Conservation (phyloP, 2,329 filamentous ascomycete species). For the Epichloe glyceriae region DNA sequence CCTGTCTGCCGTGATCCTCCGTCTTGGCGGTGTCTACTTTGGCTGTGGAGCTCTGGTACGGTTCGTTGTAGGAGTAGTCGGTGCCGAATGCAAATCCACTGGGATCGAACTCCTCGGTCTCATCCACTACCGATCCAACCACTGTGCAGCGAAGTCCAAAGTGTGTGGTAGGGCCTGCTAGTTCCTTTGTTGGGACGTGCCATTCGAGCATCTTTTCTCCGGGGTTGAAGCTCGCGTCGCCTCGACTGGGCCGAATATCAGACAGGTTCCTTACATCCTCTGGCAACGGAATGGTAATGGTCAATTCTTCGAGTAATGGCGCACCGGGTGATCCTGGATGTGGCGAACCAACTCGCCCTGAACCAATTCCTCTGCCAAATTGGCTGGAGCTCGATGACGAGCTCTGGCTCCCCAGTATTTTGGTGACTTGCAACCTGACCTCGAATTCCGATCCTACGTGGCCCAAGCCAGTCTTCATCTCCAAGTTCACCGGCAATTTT, state of each 20-base stretch:
- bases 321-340: constrained; percentile 42
- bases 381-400: constrained; percentile 20
- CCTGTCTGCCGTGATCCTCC: constrained; percentile 28
- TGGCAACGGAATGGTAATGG: constrained; percentile 68
- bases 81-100: constrained; percentile 38
- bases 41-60: constrained; percentile 37
- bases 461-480: constrained; percentile 72
- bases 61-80: constrained; percentile 41
- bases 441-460: constrained; percentile 73
- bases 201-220: constrained; percentile 66
- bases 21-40: constrained; percentile 21
- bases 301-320: constrained; percentile 61
- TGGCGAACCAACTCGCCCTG: constrained; percentile 26
- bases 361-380: constrained; percentile 29
- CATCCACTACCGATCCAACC: constrained; percentile 45
- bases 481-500: constrained; percentile 69
- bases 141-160: constrained; percentile 73
- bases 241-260: constrained; percentile 67
- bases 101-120: constrained; percentile 34
- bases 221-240: constrained; percentile 71
- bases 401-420: constrained; percentile 38
- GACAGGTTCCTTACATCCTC: constrained; percentile 67
- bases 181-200: constrained; percentile 68
- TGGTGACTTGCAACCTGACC: constrained; percentile 61
- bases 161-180: constrained; percentile 50